These are phyloP conservation scores for Jamesozyma hellenica DNA, from an alignment of 805 yeast genomes.

Conservation along the genomic window DNA sequence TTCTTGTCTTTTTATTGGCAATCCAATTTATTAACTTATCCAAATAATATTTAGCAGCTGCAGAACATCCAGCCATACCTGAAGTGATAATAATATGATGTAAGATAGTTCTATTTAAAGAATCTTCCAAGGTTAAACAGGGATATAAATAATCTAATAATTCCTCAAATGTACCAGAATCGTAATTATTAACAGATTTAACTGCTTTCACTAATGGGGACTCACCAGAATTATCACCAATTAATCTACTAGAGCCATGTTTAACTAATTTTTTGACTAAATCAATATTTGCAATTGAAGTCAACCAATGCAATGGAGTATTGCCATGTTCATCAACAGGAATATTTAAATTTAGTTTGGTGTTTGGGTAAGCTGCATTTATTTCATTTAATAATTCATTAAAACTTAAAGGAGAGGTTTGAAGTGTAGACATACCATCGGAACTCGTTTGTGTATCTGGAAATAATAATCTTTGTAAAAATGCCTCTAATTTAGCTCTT, in stretches of 20 bases:
- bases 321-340: conserved; percentile 91
- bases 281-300: conserved; percentile 71
- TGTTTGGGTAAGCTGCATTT: conserved; percentile 17
- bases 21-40: conserved; percentile 72
- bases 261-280: conserved; percentile 61
- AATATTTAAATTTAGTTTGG: conserved; percentile 52
- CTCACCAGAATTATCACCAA: conserved; percentile 76
- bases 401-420: conserved; percentile 5
- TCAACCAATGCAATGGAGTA: conserved; percentile 91
- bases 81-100: conserved; percentile 82
- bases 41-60: conserved; percentile 63
- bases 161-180: conserved; percentile 61
- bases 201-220: conserved; percentile 79
- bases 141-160: conserved; percentile 70
- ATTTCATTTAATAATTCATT: conserved; percentile 18
- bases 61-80: conserved; percentile 62
- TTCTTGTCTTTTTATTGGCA: conserved; percentile 34
- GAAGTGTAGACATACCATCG: neutral
- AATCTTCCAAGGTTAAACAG: conserved; percentile 53
- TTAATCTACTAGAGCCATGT: conserved; percentile 51
- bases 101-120: conserved; percentile 64
- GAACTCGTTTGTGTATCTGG: conserved; percentile 14
- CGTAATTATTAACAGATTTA: conserved; percentile 63
- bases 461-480: conserved; percentile 24
- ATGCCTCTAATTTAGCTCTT: conserved; percentile 23